A percentile compares a stretch with the other conserved stretches of the same genome.
Conservation (phyloP, 1,284 basidiomycete species). For the Microbotryum intermedium region DNA sequence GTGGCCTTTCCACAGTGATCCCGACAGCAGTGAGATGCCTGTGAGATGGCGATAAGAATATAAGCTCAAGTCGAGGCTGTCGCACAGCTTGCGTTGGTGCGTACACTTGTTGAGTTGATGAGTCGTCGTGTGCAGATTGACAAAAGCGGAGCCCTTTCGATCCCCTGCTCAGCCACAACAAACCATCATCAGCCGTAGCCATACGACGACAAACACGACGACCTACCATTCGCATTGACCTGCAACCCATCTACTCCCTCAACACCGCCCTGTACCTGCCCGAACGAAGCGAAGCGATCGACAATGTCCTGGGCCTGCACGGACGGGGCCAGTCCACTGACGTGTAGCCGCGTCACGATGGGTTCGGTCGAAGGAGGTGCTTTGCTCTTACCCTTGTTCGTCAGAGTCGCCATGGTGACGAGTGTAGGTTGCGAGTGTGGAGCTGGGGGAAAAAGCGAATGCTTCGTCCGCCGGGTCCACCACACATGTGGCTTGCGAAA, state of each 20-base stretch:
- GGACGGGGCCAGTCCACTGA: conserved; percentile 19
- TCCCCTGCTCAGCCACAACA: conserved; percentile 2
- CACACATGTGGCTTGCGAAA: too few species aligned
- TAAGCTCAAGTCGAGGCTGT: not conserved
- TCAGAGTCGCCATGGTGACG: not conserved
- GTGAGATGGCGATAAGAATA: not conserved
- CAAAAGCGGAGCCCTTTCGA: conserved; percentile 21
- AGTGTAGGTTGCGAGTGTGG: not conserved
- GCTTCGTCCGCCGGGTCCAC: too few species aligned
- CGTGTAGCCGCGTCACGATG: conserved; percentile 16
- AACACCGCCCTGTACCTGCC: conserved; percentile 9
- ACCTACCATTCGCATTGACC: conserved; percentile 9
- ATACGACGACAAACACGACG: not conserved
- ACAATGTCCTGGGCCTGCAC: conserved; percentile 19
- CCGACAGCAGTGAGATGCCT: conserved; percentile 29
- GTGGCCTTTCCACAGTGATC: conserved; percentile 29
- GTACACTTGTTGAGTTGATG: conserved; percentile 22
- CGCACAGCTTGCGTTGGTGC: too few species aligned
- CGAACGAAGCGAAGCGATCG: conserved; percentile 25
- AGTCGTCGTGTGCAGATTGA: conserved; percentile 20
- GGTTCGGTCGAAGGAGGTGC: conserved; percentile 3
- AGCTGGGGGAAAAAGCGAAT: too few species aligned
- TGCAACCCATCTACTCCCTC: conserved; percentile 17
- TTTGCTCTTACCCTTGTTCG: not conserved
- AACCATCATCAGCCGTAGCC: too few species aligned